Conservation (phyloP, 129 eudicot species). For the Calendula officinalis region DNA sequence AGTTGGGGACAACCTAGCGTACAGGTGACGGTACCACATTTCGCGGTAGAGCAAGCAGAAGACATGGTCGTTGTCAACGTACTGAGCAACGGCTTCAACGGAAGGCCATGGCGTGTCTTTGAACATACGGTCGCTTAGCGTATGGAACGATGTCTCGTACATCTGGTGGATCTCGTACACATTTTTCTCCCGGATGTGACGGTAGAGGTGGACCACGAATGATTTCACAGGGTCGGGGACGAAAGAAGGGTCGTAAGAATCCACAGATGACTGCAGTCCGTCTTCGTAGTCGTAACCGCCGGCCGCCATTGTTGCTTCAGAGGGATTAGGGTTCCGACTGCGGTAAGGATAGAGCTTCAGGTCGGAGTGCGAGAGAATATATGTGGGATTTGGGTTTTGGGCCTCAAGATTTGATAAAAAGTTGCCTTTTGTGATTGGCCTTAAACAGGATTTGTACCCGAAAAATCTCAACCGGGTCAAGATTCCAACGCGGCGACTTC, state of each 20-base stretch:
- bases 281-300: constrained; percentile 58
- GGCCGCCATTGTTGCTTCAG: constrained; percentile 55
- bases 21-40: constrained; percentile 94
- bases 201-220: constrained; percentile 87
- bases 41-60: constrained; percentile 85
- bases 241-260: constrained; percentile 72
- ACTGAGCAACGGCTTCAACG: constrained; percentile 80
- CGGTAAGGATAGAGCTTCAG: too few relatives aligned
- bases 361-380: too few relatives aligned
- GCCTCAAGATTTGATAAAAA: too few relatives aligned
- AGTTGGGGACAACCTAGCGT: constrained; percentile 64
- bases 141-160: constrained; percentile 85
- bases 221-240: constrained; percentile 95
- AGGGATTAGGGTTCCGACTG: constrained; percentile 34
- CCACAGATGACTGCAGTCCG: constrained; percentile 22
- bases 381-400: too few relatives aligned
- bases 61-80: constrained; percentile 84
- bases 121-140: constrained; percentile 76
- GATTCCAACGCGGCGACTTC: too few relatives aligned
- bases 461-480: too few relatives aligned
- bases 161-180: constrained; percentile 98
- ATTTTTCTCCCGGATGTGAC: constrained; percentile 88
- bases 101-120: constrained; percentile 94
- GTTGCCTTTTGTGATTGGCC: too few relatives aligned
- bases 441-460: too few relatives aligned